Evolutionary conservation across 768 basidiomycete genomes (phyloP).

Genomic region (Pleurotus tuber-regium): DNA sequence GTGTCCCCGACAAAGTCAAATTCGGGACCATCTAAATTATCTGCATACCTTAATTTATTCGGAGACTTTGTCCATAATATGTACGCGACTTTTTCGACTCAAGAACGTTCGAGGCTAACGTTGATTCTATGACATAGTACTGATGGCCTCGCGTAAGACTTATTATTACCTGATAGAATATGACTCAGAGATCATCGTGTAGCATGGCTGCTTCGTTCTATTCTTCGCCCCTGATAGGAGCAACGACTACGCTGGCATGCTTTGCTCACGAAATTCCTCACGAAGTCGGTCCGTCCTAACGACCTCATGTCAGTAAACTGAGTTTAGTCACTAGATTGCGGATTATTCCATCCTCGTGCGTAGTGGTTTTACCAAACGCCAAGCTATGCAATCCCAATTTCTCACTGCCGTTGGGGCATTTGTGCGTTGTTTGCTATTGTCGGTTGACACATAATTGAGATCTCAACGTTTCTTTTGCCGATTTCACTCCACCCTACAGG

Average conservation of each 20-base stretch:
- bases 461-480: background rate
- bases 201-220: slow-evolving; percentile 98
- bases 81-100: slow-evolving; percentile 38
- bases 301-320: background rate
- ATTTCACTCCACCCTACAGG: slow-evolving; percentile 22
- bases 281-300: background rate
- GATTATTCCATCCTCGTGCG: slow-evolving; percentile 92
- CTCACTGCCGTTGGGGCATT: slow-evolving; percentile 91
- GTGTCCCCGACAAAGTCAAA: slow-evolving; percentile 26
- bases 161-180: background rate
- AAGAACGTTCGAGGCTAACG: no score
- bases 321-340: slow-evolving; percentile 64
- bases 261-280: slow-evolving; percentile 96
- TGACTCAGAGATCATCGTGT: slow-evolving; percentile 4
- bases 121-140: slow-evolving; percentile 65
- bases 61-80: slow-evolving; percentile 96
- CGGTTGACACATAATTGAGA: background rate
- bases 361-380: slow-evolving; percentile 85
- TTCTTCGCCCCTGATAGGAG: slow-evolving; percentile 90
- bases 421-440: slow-evolving; percentile 47
- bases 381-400: slow-evolving; percentile 94
- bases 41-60: slow-evolving; percentile 90
- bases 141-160: slow-evolving; percentile 82
- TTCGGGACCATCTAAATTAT: slow-evolving; percentile 73
- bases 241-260: slow-evolving; percentile 92